A percentile compares a stretch with the other conserved stretches of the same genome.
These are phyloP conservation scores for Candida sakaeoensis DNA, from an alignment of 805 yeast species.

Conservation along the genomic window DNA sequence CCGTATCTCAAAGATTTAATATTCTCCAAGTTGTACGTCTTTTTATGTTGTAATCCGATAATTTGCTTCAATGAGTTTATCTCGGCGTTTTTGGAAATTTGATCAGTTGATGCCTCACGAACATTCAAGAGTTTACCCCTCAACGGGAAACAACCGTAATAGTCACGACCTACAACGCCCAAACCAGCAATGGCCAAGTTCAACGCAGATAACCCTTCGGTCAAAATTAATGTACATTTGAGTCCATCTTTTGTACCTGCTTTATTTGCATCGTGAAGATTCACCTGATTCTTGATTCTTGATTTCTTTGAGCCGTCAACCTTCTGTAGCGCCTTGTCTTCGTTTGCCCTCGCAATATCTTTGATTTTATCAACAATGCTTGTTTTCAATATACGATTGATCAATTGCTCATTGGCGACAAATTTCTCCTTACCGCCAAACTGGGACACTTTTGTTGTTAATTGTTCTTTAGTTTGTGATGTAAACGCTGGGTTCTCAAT, in stretches of 20 bases:
- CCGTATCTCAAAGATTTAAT: constrained; percentile 83
- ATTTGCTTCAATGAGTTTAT: constrained; percentile 94
- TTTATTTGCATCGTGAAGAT: constrained; percentile 90
- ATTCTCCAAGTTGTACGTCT: constrained; percentile 60
- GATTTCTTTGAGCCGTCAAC: constrained; percentile 83
- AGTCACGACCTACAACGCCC: constrained; percentile 92
- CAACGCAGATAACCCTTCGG: constrained; percentile 97
- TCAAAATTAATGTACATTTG: constrained; percentile 86
- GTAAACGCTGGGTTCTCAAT: constrained; percentile 97
- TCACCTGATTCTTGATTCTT: constrained; percentile 84
- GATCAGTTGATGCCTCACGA: constrained; percentile 96
- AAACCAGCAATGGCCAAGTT: constrained; percentile 90
- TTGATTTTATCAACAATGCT: constrained; percentile 68
- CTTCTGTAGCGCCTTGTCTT: constrained; percentile 79
- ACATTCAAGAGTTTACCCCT: constrained; percentile 95
- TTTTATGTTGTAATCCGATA: constrained; percentile 92
- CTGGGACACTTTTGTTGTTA: constrained; percentile 83
- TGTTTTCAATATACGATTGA: constrained; percentile 65
- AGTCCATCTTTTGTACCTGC: constrained; percentile 94
- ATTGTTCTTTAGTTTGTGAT: constrained; percentile 94
- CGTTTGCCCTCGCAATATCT: constrained; percentile 83
- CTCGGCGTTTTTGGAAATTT: constrained; percentile 86
- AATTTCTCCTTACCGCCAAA: constrained; percentile 78
- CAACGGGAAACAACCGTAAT: constrained; percentile 91
- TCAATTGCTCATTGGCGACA: constrained; percentile 71